phyloP scores from a whole-genome alignment of 2,329 filamentous ascomycete species.

The Fonsecaea nubica region DNA sequence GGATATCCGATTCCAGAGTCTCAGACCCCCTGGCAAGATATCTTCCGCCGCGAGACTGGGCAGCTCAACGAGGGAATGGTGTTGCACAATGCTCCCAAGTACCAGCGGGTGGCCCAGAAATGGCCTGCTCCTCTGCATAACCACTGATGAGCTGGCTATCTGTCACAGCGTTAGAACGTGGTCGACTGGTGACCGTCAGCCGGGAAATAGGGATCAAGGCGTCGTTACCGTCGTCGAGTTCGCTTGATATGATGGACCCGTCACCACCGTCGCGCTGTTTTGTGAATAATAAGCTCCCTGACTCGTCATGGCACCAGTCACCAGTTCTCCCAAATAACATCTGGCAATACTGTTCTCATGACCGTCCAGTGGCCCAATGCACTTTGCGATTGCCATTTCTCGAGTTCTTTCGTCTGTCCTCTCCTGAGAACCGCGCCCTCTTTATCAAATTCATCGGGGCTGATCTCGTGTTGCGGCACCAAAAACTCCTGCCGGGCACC shows the following conservation, averaged over 20 bases:
- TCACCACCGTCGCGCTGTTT: neutral
- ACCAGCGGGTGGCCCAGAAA: conserved; percentile 55
- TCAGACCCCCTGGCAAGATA: conserved; percentile 60
- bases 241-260: neutral
- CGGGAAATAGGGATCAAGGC: neutral
- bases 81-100: conserved; percentile 54
- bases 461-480: conserved; percentile 73
- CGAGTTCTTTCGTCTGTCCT: conserved; percentile 71
- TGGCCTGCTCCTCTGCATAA: conserved; percentile 54
- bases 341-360: conserved; percentile 84
- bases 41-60: conserved; percentile 56
- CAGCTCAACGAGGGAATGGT: conserved; percentile 58
- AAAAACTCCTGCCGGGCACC: conserved; percentile 73
- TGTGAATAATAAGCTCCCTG: neutral
- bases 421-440: conserved; percentile 63
- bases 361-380: conserved; percentile 88
- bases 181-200: too few relatives aligned
- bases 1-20: conserved; percentile 51
- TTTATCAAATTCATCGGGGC: conserved; percentile 52
- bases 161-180: neutral
- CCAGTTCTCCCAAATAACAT: conserved; percentile 85
- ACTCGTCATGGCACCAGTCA: conserved; percentile 51
- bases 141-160: conserved; percentile 45
- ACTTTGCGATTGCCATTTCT: conserved; percentile 74
- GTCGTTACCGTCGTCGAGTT: neutral